Evolutionary conservation across 768 basidiomycete species (phyloP).

Genomic region (Albatrellus ellisii): DNA sequence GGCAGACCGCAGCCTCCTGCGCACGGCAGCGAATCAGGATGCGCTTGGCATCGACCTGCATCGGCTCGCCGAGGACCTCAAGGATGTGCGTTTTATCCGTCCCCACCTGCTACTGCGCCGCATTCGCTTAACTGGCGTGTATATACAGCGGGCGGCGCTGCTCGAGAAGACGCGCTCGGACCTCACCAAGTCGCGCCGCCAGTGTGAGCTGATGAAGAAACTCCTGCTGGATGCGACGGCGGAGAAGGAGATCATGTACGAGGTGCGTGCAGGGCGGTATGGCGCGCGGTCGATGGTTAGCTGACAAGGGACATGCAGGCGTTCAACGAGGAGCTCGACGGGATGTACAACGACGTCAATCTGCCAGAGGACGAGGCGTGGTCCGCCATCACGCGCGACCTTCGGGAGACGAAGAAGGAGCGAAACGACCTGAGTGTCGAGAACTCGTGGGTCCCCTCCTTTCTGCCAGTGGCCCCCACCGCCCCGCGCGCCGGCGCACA

Average conservation of each 20-base stretch:
- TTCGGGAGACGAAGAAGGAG: constrained; percentile 60
- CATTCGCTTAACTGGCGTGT: neutral
- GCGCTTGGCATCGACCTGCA: constrained; percentile 37
- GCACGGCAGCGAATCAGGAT: constrained; percentile 41
- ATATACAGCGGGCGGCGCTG: constrained; percentile 41
- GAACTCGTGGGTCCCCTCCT: constrained; percentile 50
- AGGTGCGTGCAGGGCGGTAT: constrained; percentile 34
- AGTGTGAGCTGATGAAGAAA: constrained; percentile 69
- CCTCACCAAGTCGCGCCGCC: constrained; percentile 54
- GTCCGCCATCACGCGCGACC: constrained; percentile 60
- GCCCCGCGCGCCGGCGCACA: neutral
- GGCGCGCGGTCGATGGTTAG: too few relatives aligned
- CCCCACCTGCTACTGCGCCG: neutral
- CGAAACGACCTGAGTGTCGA: constrained; percentile 65
- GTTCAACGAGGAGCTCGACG: constrained; percentile 89
- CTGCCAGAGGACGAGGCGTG: constrained; percentile 79
- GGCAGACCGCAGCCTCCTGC: constrained; percentile 41
- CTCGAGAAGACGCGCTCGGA: constrained; percentile 51
- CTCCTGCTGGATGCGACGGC: constrained; percentile 64
- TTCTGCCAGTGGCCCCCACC: neutral
- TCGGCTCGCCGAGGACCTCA: constrained; percentile 35
- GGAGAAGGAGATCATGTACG: constrained; percentile 90
- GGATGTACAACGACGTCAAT: constrained; percentile 77
- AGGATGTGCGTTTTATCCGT: constrained; percentile 34
- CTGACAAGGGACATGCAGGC: constrained; percentile 34